Conservation (phyloP, 2,329 filamentous ascomycete species). For the Paecilomyces formosus region DNA sequence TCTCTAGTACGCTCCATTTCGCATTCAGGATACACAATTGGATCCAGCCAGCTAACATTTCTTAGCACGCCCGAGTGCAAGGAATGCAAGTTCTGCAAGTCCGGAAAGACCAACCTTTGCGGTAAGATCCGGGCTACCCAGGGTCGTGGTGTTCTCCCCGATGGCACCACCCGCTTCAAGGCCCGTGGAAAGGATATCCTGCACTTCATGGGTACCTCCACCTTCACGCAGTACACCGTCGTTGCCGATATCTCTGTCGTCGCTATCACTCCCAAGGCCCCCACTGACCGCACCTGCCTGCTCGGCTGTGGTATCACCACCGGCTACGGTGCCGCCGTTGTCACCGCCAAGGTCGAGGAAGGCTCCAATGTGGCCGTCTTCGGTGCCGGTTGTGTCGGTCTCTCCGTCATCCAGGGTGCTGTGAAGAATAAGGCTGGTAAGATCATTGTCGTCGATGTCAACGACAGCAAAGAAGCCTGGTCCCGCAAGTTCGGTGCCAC, state of each 20-base stretch:
- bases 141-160: conserved; percentile 92
- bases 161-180: conserved; percentile 90
- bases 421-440: conserved; percentile 67
- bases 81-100: conserved; percentile 99
- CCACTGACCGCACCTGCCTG: conserved; percentile 93
- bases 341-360: conserved; percentile 86
- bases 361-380: conserved; percentile 88
- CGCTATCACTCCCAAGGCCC: conserved; percentile 79
- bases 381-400: conserved; percentile 89
- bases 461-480: conserved; percentile 88
- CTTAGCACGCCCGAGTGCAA: conserved; percentile 85
- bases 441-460: conserved; percentile 66
- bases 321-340: conserved; percentile 89
- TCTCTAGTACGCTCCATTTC: conserved; percentile 59
- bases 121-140: conserved; percentile 98
- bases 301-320: conserved; percentile 98
- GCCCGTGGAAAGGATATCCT: conserved; percentile 91
- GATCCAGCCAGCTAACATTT: background rate
- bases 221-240: conserved; percentile 98
- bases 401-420: conserved; percentile 91
- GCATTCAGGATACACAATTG: background rate
- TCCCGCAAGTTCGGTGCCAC: conserved; percentile 90
- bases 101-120: conserved; percentile 97
- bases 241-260: conserved; percentile 98
- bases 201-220: conserved; percentile 99